Conservation (phyloP, 257 asterid species). For the Solanum appendiculatum region DNA sequence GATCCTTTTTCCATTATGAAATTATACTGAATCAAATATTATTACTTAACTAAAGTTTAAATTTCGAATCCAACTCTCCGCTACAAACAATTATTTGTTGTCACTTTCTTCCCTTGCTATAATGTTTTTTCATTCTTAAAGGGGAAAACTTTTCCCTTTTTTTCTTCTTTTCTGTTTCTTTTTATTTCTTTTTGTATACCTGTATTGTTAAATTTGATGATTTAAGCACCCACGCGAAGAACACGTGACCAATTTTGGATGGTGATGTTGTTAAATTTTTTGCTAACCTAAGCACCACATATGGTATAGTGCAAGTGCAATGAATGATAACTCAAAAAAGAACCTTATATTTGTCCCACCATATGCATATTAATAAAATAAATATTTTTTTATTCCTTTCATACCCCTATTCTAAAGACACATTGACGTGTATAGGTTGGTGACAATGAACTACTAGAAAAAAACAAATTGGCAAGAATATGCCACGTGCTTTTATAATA, state of each 20-base stretch:
- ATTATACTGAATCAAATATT: no score
- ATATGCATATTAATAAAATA: neutral
- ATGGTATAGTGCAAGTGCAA: neutral
- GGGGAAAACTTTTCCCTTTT: neutral
- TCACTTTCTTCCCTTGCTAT: neutral
- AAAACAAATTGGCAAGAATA: neutral
- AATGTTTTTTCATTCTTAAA: neutral
- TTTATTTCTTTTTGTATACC: neutral
- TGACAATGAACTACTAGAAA: neutral
- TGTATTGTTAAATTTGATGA: neutral
- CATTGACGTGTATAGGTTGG: slow-evolving; percentile 3
- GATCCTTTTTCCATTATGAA: no score
- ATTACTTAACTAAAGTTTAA: neutral
- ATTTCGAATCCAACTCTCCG: neutral
- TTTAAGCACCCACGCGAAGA: slow-evolving; percentile 2
- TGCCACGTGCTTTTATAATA: neutral
- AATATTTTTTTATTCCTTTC: neutral
- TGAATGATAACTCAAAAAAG: neutral
- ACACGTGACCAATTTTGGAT: slow-evolving; percentile 3
- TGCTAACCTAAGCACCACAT: neutral
- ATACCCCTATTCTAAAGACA: neutral
- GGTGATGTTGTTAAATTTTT: neutral
- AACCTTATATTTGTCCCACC: neutral
- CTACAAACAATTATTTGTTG: slow-evolving; percentile 4
- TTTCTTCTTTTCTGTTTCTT: neutral